Evolutionary conservation across 805 yeast species (phyloP).

Genomic region (Metahyphopichia silvanorum): DNA sequence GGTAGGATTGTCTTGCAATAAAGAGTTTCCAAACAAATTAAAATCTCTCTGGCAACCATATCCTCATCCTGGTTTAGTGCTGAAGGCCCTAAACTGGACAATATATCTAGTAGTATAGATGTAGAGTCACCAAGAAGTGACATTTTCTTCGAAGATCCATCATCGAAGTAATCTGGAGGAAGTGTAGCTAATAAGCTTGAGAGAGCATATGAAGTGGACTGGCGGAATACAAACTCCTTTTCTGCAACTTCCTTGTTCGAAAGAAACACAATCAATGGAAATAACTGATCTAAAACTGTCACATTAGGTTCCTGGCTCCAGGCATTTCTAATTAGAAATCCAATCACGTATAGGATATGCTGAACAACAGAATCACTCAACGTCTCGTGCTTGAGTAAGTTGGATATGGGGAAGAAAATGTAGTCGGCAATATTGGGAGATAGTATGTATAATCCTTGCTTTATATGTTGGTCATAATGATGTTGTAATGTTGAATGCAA

Average conservation of each 20-base stretch:
- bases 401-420: constrained; percentile 37
- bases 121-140: constrained; percentile 27
- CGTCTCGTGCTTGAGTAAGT: constrained; percentile 23
- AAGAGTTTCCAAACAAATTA: constrained; percentile 12
- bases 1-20: constrained; percentile 17
- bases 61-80: constrained; percentile 14
- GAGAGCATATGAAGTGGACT: constrained; percentile 12
- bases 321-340: constrained; percentile 22
- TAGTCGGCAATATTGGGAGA: constrained; percentile 37
- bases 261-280: constrained; percentile 27
- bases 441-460: constrained; percentile 15
- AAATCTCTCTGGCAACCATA: constrained; percentile 6
- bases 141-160: constrained; percentile 14
- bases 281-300: constrained; percentile 31
- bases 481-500: constrained; percentile 9
- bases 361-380: constrained; percentile 17
- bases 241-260: constrained; percentile 4
- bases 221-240: constrained; percentile 13
- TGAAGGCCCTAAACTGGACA: constrained; percentile 7
- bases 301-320: constrained; percentile 26
- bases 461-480: constrained; percentile 7
- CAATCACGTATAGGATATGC: constrained; percentile 24
- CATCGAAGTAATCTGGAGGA: constrained; percentile 17
- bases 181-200: constrained; percentile 10
- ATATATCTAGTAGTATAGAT: constrained; percentile 17